Evolutionary conservation across 345 rosid species (phyloP).

Genomic region (Heritiera littoralis): DNA sequence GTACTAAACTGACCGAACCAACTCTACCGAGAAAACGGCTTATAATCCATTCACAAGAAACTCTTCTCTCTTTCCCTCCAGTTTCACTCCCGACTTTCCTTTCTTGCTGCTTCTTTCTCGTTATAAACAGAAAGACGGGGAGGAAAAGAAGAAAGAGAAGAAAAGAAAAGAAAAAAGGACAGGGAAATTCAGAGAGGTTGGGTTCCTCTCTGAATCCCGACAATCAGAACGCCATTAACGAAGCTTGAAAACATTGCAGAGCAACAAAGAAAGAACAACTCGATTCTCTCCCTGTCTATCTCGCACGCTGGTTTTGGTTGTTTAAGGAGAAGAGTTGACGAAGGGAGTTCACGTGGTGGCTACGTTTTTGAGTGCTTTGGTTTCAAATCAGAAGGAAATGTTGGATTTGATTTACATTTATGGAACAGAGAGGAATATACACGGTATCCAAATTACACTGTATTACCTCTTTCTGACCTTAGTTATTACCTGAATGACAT

Average conservation of each 20-base stretch:
- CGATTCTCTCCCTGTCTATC: neutral
- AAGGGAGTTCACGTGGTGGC: too few species aligned
- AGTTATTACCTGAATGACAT: neutral
- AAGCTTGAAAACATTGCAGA: conserved; percentile 55
- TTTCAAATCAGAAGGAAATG: conserved; percentile 22
- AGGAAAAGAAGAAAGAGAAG: neutral
- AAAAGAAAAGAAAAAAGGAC: neutral
- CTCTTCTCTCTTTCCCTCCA: neutral
- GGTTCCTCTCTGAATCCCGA: conserved; percentile 54
- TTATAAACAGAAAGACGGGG: neutral
- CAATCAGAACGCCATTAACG: conserved; percentile 56
- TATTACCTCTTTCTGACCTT: neutral
- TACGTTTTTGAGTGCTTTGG: conserved; percentile 14
- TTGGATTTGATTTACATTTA: conserved; percentile 11
- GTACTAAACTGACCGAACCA: conserved; percentile 28
- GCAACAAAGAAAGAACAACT: neutral
- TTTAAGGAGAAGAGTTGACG: neutral
- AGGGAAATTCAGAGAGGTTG: conserved; percentile 51
- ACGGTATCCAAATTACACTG: conserved; percentile 40
- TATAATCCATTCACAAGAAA: conserved; percentile 10
- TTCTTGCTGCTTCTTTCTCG: conserved; percentile 16
- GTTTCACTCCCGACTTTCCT: conserved; percentile 9
- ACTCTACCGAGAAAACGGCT: conserved; percentile 27
- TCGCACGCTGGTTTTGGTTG: neutral
- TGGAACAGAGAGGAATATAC: conserved; percentile 47